Conservation (phyloP, 208 protist genomes). For the Acanthamoeba divionensis region DNA sequence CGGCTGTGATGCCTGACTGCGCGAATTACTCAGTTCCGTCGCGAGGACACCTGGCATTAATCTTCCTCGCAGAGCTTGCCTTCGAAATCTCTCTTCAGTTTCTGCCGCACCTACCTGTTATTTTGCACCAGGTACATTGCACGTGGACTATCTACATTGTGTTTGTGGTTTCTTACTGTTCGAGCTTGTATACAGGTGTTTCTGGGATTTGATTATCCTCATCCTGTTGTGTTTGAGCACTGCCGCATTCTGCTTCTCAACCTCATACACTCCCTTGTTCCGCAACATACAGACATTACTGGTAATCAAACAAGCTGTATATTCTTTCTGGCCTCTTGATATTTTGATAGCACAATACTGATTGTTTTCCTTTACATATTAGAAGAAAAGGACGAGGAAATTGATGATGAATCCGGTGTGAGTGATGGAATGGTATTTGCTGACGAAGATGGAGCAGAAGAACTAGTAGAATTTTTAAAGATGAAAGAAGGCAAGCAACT, state of each 20-base stretch:
- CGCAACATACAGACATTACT: background rate
- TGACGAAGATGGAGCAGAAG: background rate
- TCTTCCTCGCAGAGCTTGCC: conserved; percentile 35
- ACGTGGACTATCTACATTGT: too few relatives aligned
- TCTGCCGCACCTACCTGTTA: conserved; percentile 9
- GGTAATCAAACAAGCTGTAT: background rate
- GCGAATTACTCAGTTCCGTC: background rate
- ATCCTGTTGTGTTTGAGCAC: conserved; percentile 1
- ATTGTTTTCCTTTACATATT: too few relatives aligned
- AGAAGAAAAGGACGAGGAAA: too few relatives aligned
- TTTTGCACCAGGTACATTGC: conserved; percentile 20
- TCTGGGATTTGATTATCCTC: conserved; percentile 13
- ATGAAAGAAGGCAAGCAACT: background rate
- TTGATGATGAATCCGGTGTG: background rate
- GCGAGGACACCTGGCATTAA: conserved; percentile 9
- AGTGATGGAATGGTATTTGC: background rate
- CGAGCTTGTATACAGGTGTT: background rate
- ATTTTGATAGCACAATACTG: background rate
- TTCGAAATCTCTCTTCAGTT: conserved; percentile 14
- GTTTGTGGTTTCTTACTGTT: background rate
- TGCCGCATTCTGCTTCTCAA: conserved; percentile 29
- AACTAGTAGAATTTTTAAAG: conserved; percentile 18
- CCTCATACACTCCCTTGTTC: conserved; percentile 34
- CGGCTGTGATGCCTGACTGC: background rate
- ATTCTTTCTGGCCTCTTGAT: background rate